Conservation (phyloP, 345 rosid species). For the Gynandropsis gynandra region DNA sequence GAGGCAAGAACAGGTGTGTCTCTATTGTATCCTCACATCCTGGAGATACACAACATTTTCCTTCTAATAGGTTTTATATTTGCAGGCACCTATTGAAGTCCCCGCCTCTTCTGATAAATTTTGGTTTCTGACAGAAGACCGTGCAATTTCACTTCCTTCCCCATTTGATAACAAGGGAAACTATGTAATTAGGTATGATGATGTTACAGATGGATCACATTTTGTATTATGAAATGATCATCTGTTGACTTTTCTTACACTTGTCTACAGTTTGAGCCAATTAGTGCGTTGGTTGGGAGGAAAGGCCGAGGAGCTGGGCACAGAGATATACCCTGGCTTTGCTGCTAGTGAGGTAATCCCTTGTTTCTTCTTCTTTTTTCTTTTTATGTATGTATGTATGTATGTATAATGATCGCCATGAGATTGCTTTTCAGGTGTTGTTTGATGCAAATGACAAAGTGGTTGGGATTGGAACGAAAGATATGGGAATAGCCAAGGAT, state of each 20-base stretch:
- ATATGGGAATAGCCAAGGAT: conserved; percentile 94
- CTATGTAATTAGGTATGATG: conserved; percentile 92
- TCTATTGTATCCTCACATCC: background rate
- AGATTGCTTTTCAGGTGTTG: conserved; percentile 45
- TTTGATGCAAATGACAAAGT: conserved; percentile 58
- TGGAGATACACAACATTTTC: too few relatives aligned
- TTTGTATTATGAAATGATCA: conserved; percentile 10
- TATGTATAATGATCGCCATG: too few relatives aligned
- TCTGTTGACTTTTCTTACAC: conserved; percentile 10
- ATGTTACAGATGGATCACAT: too few relatives aligned
- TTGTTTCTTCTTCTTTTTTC: background rate
- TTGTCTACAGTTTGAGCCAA: conserved; percentile 66
- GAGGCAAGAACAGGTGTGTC: conserved; percentile 77
- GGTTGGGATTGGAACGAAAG: conserved; percentile 81
- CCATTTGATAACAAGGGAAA: conserved; percentile 88
- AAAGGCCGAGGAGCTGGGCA: conserved; percentile 94
- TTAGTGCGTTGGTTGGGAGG: conserved; percentile 78
- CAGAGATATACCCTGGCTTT: conserved; percentile 94
- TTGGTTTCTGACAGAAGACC: conserved; percentile 71
- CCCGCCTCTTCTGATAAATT: conserved; percentile 89
- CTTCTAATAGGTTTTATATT: conserved; percentile 4
- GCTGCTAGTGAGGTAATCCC: conserved; percentile 78
- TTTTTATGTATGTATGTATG: background rate
- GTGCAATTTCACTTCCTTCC: conserved; percentile 70
- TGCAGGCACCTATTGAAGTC: conserved; percentile 68